Base-by-base conservation (phyloP, 352 stramenopile species). In the Phytophthora syringae region DNA sequence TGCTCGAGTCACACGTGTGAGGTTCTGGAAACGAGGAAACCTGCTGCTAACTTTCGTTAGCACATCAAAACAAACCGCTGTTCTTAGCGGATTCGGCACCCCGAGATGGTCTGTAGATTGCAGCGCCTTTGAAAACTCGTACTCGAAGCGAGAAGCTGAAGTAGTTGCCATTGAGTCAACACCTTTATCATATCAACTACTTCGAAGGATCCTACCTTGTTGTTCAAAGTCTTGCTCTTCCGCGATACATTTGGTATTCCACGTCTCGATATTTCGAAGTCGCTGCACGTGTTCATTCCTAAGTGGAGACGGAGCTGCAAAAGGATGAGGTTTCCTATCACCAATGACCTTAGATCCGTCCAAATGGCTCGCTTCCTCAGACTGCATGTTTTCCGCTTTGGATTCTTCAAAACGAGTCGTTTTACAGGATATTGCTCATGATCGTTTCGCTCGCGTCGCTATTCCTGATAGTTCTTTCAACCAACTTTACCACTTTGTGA, bases 11-110 rank as follows among this genome's bases (percentile, higher is more conserved):
- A 73, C 52, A 5, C 12, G 27, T 34, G 84, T 70, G 18, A 92
- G 37, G 13, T 57, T 64, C n/a, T 82, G 44, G 39, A 89, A 89
- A 24, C 81, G 79, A 3, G 40, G 44, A 32, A 86, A 87, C 60
- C 84, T 86, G 25, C 25, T 55, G 36, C 67, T 80, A 16, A 90
- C 25, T 42, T 77, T 76, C 16, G 32, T 18, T 9, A 90, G 45
- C 1, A 90, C 67, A 43, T 90, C 76, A 28, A 88, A 81, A 30
- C 76, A 85, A 15, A 90, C 72, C 9, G 80, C 80, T 0, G 81
- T 88, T 13, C 84, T 81, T 9, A 92, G 78, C 12, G 67, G 61
- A 52, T 90, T 89, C 1, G 80, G 81, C 0, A 75, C 53, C 7
- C 81, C 80, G 0, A 89, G 64, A 18, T 90, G 84, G 5, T 74